Evolutionary conservation across 2,329 filamentous ascomycete species (phyloP), one percentile per base, ranked within the genome.

Genomic region (Colletotrichum sidae): DNA sequence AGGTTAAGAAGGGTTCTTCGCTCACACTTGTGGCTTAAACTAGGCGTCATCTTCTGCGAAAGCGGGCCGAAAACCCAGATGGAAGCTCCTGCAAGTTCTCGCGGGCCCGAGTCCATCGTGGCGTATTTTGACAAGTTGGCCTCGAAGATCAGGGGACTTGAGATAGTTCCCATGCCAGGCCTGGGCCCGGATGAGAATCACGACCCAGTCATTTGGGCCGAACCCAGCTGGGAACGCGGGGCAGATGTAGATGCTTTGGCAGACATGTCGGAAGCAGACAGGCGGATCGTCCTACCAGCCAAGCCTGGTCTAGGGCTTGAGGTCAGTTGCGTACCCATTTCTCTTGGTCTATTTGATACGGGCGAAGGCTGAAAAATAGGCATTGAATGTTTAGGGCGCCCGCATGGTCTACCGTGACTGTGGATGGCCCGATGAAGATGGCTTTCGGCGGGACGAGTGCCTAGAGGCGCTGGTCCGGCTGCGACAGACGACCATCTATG

Each of bases 151-250:
- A n/a, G 11, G 55, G 38, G 12, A 25, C 56, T 60, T 9, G 56
- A 60, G 47, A 11, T 52, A 3, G 56, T 60, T 15, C 56, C 56
- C 15, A 33, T 60, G 4, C 56, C 56, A 38, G 47, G 49, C 15
- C n/a, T 52, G 25, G 55, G n/a, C 17, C 47, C 34, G 12, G 47
- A 60, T 8, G 41, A 44, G 49, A 39, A 60, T 38, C 47, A 35
- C 7, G 37, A 37, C 13, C 56, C 47, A 8, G 39, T 25, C 10
- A 60, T 60, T 34, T 60, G 56, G 56, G 41, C n/a, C 47, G 56
- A 60, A 34, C 56, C 56, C 11, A 12, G 52, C 49, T 60, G 56
- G 56, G 39, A 51, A 39, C 25, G 25, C 8, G 42, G 34, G 9
- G 13, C 15, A 12, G 17, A 42, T 44, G 13, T 11, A n/a, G 17